Base-by-base conservation (phyloP, 164 flowering plant genomes). In the Dillenia turbinata region DNA sequence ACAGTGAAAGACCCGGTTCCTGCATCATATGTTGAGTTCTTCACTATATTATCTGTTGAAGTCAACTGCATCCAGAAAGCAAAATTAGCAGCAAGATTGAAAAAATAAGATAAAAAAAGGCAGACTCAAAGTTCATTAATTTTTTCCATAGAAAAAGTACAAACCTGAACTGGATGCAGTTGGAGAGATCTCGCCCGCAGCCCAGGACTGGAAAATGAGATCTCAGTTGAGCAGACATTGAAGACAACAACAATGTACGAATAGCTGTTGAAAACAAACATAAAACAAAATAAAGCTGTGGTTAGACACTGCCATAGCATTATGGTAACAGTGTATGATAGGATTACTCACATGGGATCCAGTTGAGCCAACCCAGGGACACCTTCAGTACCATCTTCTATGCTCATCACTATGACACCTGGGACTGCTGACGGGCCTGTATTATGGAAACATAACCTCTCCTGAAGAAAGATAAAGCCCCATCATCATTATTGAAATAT, bases 351-450 rank as follows among this genome's bases (percentile, higher is more conserved):
- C 98, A 60, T 67, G 57, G 84, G 81, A 83, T 94, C 97, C 49
- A 94, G 65, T 64, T 90, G 97, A 58, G 85, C 53, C 54, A 94
- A 75, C 15, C 96, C 92, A 0, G 89, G 85, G 49, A 75, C 61
- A 62, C 86, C 98, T 68, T 82, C 77, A 62, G 78, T 67, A 52
- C 98, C 97, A 77, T 94, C 98, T 80, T 90, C 96, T 73, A 94
- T 86, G 79, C 95, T 85, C 97, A 94, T 90, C 47, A 81, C 88
- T 65, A 94, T 87, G 52, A 85, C 68, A 16, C 98, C 98, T 52
- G 84, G 95, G 68, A 87, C 63, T 65, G 60, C 72, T 49, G 97
- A 90, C 40, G 86, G 85, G 60, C 96, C 98, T 57, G 78, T 77
- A 67, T 89, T 94, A 63, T 77, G 92, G 76, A 94, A 93, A 12